Conservation (phyloP, 148 eudicot species). For the Cornus suecica region DNA sequence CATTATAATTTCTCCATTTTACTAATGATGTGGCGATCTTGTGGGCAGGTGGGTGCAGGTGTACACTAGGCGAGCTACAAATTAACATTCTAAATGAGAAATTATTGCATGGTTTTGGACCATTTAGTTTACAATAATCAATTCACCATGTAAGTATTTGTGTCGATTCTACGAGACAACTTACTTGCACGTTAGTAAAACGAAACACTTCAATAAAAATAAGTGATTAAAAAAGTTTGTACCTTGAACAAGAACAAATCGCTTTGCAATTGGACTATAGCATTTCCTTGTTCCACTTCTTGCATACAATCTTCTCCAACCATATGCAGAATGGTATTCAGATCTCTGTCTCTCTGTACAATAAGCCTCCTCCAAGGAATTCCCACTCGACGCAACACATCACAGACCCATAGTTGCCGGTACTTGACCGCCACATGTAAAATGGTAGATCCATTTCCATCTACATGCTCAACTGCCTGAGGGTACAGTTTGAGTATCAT, state of each 20-base stretch:
- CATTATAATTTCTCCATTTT: no score
- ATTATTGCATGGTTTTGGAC: no score
- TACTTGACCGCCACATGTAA: conserved; percentile 6
- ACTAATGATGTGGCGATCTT: no score
- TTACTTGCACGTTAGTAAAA: no score
- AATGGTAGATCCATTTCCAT: background rate
- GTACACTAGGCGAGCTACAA: no score
- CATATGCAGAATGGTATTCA: background rate
- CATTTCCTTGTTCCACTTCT: background rate
- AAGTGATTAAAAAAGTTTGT: no score
- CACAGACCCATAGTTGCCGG: background rate
- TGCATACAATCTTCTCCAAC: background rate
- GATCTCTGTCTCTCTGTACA: background rate
- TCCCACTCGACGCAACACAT: background rate
- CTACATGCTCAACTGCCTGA: conserved; percentile 10
- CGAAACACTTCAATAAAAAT: no score
- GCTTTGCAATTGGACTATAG: background rate
- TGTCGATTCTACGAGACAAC: no score
- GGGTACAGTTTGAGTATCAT: background rate
- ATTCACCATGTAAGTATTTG: no score
- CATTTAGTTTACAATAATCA: no score
- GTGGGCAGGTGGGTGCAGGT: no score
- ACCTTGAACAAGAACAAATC: conserved; percentile 4
- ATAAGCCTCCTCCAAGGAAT: background rate
- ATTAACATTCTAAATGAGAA: no score